Evolutionary conservation across 1,284 basidiomycete species (phyloP).

Genomic region (Trichosporon inkin): DNA sequence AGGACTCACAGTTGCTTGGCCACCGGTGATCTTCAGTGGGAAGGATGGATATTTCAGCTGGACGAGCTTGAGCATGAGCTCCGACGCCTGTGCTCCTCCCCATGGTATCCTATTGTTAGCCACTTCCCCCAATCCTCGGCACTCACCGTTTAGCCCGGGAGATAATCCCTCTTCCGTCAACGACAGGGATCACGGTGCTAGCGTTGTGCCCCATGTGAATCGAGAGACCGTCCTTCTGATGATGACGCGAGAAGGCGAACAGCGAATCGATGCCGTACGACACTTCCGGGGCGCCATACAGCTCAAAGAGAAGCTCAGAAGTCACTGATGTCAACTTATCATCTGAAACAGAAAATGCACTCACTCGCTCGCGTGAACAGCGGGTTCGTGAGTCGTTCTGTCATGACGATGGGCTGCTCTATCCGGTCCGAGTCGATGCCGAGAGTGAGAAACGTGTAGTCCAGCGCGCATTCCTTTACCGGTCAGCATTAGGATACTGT

Average conservation of each 20-base stretch:
- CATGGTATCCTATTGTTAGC: conserved; percentile 69
- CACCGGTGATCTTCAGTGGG: conserved; percentile 55
- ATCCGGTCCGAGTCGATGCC: conserved; percentile 75
- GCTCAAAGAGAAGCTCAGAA: conserved; percentile 94
- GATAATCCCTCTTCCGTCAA: conserved; percentile 72
- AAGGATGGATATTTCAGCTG: conserved; percentile 96
- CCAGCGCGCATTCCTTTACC: conserved; percentile 80
- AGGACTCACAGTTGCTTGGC: conserved; percentile 55
- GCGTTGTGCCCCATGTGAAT: conserved; percentile 55
- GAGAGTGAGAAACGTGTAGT: conserved; percentile 84
- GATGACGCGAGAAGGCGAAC: conserved; percentile 71
- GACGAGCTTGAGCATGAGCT: conserved; percentile 84
- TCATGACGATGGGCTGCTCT: conserved; percentile 89
- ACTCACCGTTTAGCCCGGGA: conserved; percentile 75
- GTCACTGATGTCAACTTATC: conserved; percentile 59
- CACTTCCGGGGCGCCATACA: conserved; percentile 80
- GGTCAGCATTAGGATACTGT: not conserved
- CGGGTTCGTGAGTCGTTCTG: conserved; percentile 84
- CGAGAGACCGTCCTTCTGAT: conserved; percentile 64
- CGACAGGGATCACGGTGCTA: conserved; percentile 79
- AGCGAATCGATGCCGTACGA: conserved; percentile 86
- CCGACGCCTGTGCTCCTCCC: conserved; percentile 84
- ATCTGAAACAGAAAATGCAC: conserved; percentile 41
- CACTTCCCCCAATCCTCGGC: not conserved
- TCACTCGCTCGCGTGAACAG: conserved; percentile 78